Conservation (phyloP, 257 asterid genomes). For the Verbascum thapsus region DNA sequence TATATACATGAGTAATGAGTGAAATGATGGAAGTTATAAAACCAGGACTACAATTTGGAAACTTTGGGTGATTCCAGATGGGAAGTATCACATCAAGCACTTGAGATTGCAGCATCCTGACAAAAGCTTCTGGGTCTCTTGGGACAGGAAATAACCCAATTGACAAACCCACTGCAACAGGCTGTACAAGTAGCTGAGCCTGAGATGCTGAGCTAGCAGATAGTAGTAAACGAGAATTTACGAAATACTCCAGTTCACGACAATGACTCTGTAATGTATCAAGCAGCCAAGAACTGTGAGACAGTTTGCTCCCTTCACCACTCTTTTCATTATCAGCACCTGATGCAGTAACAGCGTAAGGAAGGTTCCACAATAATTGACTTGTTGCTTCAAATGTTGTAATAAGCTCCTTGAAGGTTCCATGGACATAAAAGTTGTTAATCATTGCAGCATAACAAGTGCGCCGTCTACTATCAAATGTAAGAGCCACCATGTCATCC, state of each 20-base stretch:
- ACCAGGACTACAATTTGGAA: conserved; percentile 69
- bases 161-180: conserved; percentile 91
- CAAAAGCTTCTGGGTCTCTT: conserved; percentile 86
- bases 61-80: conserved; percentile 89
- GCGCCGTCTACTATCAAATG: conserved; percentile 83
- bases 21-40: conserved; percentile 71
- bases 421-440: conserved; percentile 91
- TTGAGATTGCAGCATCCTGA: conserved; percentile 92
- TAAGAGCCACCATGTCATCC: conserved; percentile 84
- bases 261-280: conserved; percentile 89
- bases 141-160: conserved; percentile 98
- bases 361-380: conserved; percentile 86
- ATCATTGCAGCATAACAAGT: conserved; percentile 82
- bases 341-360: conserved; percentile 56
- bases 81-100: conserved; percentile 90
- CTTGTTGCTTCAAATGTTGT: conserved; percentile 98
- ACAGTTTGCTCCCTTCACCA: conserved; percentile 59
- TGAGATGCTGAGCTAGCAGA: conserved; percentile 81
- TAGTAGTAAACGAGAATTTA: conserved; percentile 71
- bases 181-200: conserved; percentile 93
- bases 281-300: conserved; percentile 83
- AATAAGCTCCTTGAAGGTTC: conserved; percentile 93
- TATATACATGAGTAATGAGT: conserved; percentile 68
- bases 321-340: conserved; percentile 55
- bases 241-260: conserved; percentile 84